These are phyloP conservation scores for Xylaria venustula DNA, from an alignment of 495 filamentous ascomycete genomes.

Conservation along the genomic window DNA sequence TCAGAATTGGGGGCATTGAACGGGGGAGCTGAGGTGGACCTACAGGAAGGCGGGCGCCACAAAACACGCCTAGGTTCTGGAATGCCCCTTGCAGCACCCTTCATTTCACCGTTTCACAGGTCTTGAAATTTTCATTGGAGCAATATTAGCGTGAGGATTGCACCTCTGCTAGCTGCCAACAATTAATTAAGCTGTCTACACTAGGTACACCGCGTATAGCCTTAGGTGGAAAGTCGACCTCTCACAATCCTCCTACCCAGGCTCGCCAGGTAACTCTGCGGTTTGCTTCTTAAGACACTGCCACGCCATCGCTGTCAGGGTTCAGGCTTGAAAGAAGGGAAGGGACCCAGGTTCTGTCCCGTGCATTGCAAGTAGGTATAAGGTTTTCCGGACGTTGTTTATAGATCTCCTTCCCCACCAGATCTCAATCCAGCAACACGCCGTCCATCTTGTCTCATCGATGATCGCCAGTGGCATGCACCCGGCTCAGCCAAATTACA, in stretches of 20 bases:
- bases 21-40: background rate
- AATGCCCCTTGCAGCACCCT: conserved; percentile 7
- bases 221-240: too few relatives aligned
- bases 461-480: background rate
- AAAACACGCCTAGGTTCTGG: conserved; percentile 2
- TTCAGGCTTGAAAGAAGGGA: conserved; percentile 1
- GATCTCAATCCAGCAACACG: background rate
- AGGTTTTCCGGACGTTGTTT: background rate
- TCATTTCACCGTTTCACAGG: background rate
- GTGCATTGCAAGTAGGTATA: background rate
- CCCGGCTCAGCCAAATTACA: background rate
- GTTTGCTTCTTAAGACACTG: background rate
- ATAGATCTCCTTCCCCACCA: background rate
- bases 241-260: background rate
- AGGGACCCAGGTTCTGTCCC: too few relatives aligned
- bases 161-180: too few relatives aligned
- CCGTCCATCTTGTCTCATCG: background rate
- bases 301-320: background rate
- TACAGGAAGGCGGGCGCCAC: conserved; percentile 2
- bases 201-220: too few relatives aligned
- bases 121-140: background rate
- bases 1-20: too few relatives aligned
- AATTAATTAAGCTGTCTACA: too few relatives aligned
- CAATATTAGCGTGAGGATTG: background rate
- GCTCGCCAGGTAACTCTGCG: background rate